Conservation (phyloP, 345 rosid genomes). For the Arabidopsis thaliana region DNA sequence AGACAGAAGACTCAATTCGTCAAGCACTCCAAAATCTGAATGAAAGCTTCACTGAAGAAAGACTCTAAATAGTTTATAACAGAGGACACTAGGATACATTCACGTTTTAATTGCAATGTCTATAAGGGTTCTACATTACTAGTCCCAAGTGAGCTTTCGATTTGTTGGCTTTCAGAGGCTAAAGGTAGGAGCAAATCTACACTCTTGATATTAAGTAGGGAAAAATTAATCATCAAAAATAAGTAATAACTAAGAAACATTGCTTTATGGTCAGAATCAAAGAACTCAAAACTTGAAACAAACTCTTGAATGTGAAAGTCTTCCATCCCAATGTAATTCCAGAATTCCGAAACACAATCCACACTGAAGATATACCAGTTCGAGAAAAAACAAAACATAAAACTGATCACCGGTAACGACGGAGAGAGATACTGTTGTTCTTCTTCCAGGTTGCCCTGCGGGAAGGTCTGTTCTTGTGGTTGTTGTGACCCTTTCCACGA, state of each 20-base stretch:
- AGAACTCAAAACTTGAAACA: conserved; percentile 26
- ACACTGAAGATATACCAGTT: conserved; percentile 35
- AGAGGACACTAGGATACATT: background rate
- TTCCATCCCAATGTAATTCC: background rate
- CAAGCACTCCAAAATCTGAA: conserved; percentile 72
- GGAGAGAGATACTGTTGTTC: conserved; percentile 63
- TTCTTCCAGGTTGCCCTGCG: conserved; percentile 88
- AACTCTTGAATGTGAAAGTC: conserved; percentile 15
- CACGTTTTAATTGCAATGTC: background rate
- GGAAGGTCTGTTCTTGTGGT: conserved; percentile 81
- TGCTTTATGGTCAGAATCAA: background rate
- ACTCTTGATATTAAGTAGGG: too few species aligned
- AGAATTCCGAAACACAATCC: conserved; percentile 24
- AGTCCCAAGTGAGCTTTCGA: too few species aligned
- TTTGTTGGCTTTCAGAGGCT: too few species aligned
- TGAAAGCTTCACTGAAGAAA: conserved; percentile 55
- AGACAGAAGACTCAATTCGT: conserved; percentile 67
- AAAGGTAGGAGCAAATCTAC: background rate
- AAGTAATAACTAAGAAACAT: conserved; percentile 13
- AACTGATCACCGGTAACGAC: conserved; percentile 64
- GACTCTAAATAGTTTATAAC: conserved; percentile 31
- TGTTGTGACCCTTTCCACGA: conserved; percentile 74
- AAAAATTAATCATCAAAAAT: background rate
- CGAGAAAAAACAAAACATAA: conserved; percentile 13
- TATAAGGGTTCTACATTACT: too few species aligned